A percentile compares a stretch with the other conserved stretches of the same genome.
Evolutionary conservation across 352 stramenopile species (phyloP).

Genomic region (Lagenidium giganteum): DNA sequence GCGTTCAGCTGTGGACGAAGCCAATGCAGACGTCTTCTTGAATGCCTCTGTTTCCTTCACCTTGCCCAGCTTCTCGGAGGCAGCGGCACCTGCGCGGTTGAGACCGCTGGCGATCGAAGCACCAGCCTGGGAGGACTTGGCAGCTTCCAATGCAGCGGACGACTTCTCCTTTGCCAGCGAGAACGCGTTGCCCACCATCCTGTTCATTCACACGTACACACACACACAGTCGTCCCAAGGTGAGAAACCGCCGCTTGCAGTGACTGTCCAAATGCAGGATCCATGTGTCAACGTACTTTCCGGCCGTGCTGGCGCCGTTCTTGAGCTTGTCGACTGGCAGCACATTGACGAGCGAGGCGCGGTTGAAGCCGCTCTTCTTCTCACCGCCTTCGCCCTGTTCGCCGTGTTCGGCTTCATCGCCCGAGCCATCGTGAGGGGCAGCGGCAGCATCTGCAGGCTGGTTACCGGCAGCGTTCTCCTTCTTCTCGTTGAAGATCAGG

Average conservation of each 20-base stretch:
- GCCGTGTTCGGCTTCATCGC: constrained; percentile 27
- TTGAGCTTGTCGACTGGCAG: constrained; percentile 86
- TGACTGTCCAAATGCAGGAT: neutral
- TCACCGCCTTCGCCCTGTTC: constrained; percentile 19
- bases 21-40: constrained; percentile 72
- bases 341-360: constrained; percentile 70
- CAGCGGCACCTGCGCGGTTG: constrained; percentile 48
- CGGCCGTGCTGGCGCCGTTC: constrained; percentile 76
- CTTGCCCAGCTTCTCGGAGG: constrained; percentile 74
- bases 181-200: constrained; percentile 63
- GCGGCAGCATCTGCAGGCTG: neutral
- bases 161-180: constrained; percentile 75
- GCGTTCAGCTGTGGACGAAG: constrained; percentile 50
- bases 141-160: constrained; percentile 55
- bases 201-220: constrained; percentile 7
- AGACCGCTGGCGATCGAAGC: constrained; percentile 58
- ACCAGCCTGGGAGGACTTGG: constrained; percentile 75
- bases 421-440: constrained; percentile 23
- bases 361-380: constrained; percentile 33
- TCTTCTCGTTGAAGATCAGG: constrained; percentile 79
- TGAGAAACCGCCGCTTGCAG: neutral
- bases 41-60: constrained; percentile 82
- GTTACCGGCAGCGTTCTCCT: constrained; percentile 22
- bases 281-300: constrained; percentile 39
- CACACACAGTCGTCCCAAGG: neutral